Evolutionary conservation across 2,329 filamentous ascomycete species (phyloP).

Genomic region (Hypoxylon sp.): DNA sequence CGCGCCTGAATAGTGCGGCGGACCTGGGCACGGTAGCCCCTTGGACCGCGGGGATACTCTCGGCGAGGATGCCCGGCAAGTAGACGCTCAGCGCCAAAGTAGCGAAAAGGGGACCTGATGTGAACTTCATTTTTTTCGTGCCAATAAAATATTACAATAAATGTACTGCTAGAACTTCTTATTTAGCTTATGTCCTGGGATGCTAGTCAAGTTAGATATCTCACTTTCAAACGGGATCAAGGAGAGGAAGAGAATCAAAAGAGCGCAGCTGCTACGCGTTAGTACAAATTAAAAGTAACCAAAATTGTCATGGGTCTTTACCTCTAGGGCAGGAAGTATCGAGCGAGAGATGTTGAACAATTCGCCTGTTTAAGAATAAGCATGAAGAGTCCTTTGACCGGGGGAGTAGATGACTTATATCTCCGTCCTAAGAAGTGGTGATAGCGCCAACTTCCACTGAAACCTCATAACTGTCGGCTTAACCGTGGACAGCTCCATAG

Average conservation of each 20-base stretch:
- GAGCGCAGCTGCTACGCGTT: constrained; percentile 48
- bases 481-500: constrained; percentile 8
- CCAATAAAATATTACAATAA: constrained; percentile 22
- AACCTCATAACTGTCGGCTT: background rate
- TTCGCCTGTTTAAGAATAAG: background rate
- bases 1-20: constrained; percentile 20
- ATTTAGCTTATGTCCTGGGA: constrained; percentile 4
- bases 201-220: background rate
- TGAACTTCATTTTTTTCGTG: constrained; percentile 47
- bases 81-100: constrained; percentile 47
- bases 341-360: constrained; percentile 13
- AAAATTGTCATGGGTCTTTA: background rate
- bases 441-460: constrained; percentile 11
- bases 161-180: constrained; percentile 30
- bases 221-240: constrained; percentile 48
- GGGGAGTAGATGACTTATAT: constrained; percentile 32
- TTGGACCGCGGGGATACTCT: constrained; percentile 20
- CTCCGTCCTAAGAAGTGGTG: constrained; percentile 1
- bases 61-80: constrained; percentile 40
- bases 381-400: background rate
- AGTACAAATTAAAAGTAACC: constrained; percentile 9
- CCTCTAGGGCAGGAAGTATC: constrained; percentile 24
- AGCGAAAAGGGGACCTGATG: constrained; percentile 42
- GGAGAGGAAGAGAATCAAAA: constrained; percentile 42
- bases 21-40: no score